phyloP scores from a whole-genome alignment of 257 asterid species.

The Capsicum rhomboideum region DNA sequence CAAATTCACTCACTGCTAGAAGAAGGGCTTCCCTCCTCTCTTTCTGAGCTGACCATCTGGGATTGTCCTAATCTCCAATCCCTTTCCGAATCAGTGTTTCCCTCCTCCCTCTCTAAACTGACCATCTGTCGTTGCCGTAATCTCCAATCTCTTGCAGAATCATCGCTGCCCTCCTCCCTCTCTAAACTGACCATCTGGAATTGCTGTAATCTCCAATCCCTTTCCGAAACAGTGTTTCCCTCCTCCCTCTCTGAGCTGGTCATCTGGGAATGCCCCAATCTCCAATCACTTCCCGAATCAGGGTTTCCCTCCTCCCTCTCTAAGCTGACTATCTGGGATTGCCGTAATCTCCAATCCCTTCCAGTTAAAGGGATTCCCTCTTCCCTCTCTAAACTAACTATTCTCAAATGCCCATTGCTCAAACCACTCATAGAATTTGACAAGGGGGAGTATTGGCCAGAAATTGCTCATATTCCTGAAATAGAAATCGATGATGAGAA shows the following conservation, averaged over 20 bases:
- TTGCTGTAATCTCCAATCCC: background rate
- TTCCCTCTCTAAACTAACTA: background rate
- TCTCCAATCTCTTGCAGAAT: too few relatives aligned
- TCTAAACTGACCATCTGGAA: too few relatives aligned
- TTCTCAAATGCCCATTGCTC: background rate
- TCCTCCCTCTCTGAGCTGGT: background rate
- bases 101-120: background rate
- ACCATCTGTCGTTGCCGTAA: accelerated
- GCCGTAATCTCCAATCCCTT: background rate
- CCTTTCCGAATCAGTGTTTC: too few relatives aligned
- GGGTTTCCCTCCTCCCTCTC: background rate
- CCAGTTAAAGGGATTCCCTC: background rate
- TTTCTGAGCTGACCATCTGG: background rate
- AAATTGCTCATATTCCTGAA: background rate
- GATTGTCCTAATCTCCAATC: too few relatives aligned
- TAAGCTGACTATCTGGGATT: accelerated
- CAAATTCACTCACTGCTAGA: background rate
- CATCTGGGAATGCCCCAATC: accelerated
- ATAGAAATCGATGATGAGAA: accelerated
- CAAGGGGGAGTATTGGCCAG: background rate
- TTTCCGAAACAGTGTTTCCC: too few relatives aligned
- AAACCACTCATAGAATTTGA: background rate
- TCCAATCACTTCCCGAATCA: background rate
- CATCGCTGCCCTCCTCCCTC: too few relatives aligned
- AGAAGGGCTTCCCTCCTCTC: background rate